phyloP scores from a whole-genome alignment of 1,284 basidiomycete genomes.

The Puccinia hordei region DNA sequence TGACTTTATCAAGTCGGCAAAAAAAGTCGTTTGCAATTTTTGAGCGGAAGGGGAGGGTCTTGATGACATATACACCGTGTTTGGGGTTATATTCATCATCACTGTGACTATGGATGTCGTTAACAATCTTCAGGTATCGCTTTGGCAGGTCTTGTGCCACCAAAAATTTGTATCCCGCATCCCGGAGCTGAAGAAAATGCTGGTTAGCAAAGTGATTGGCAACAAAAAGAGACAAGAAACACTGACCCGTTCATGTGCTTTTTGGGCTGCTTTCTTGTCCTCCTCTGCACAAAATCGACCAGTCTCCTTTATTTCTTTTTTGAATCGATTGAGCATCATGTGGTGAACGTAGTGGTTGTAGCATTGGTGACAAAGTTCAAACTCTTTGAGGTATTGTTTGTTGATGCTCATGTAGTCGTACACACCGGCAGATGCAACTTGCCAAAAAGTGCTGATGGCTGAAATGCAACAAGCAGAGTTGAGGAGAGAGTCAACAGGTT shows the following conservation, averaged over 20 bases:
- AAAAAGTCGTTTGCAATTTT: constrained; percentile 6
- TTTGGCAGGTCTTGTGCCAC: neutral
- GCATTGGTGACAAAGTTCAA: neutral
- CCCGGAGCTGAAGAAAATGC: too few relatives aligned
- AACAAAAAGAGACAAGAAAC: too few relatives aligned
- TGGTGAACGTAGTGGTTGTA: constrained; percentile 25
- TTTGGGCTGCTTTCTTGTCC: constrained; percentile 10
- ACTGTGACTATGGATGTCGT: constrained; percentile 1
- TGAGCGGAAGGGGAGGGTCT: constrained; percentile 8
- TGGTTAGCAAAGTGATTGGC: too few relatives aligned
- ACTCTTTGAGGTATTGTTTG: neutral
- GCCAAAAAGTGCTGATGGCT: constrained; percentile 6
- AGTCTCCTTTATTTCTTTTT: neutral
- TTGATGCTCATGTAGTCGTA: neutral
- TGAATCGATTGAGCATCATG: neutral
- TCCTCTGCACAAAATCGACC: neutral
- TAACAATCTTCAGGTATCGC: neutral
- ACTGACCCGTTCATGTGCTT: constrained; percentile 15
- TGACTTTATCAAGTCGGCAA: constrained; percentile 6
- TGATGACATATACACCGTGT: neutral
- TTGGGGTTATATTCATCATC: constrained; percentile 12
- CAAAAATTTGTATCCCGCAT: neutral
- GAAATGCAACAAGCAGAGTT: constrained; percentile 14
- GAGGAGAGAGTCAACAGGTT: neutral
- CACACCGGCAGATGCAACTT: neutral